Evolutionary conservation across 2,329 filamentous ascomycete genomes (phyloP).

Genomic region (Bipolaris gigantea): DNA sequence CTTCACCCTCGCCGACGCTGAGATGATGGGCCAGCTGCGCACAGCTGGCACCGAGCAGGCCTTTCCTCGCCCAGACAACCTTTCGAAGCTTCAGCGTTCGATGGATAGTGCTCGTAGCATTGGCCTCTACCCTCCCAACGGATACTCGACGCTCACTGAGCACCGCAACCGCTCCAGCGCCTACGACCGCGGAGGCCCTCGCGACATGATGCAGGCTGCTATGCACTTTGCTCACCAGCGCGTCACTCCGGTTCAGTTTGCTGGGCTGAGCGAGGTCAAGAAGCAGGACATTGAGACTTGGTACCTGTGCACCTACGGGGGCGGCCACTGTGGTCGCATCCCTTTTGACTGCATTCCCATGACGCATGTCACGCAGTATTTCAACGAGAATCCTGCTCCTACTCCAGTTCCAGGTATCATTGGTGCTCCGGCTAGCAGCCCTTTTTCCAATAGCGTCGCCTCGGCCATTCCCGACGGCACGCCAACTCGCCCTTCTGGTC

Average conservation of each 20-base stretch:
- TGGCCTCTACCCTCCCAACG: slow-evolving; percentile 82
- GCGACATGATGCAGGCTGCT: slow-evolving; percentile 34
- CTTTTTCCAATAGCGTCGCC: slow-evolving; percentile 2
- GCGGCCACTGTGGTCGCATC: slow-evolving; percentile 22
- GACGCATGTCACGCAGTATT: slow-evolving; percentile 25
- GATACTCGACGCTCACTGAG: slow-evolving; percentile 71
- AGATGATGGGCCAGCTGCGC: slow-evolving; percentile 43
- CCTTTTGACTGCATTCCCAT: slow-evolving; percentile 35
- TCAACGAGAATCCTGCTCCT: slow-evolving; percentile 17
- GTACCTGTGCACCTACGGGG: slow-evolving; percentile 27
- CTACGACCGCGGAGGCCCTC: slow-evolving; percentile 75
- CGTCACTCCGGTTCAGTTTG: slow-evolving; percentile 12
- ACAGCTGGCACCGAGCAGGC: slow-evolving; percentile 70
- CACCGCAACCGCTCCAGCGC: slow-evolving; percentile 76
- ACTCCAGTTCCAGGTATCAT: slow-evolving; percentile 25
- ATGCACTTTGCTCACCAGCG: slow-evolving; percentile 23
- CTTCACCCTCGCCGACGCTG: slow-evolving; percentile 52
- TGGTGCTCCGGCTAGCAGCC: slow-evolving; percentile 17
- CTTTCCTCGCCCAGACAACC: slow-evolving; percentile 81
- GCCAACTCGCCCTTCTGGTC: slow-evolving; percentile 15
- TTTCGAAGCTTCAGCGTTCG: slow-evolving; percentile 83
- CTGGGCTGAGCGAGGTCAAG: slow-evolving; percentile 19
- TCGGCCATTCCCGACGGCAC: slow-evolving; percentile 5
- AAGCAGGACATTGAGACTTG: slow-evolving; percentile 31
- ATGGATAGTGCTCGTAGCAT: slow-evolving; percentile 85